Base-by-base conservation (phyloP, 1,284 basidiomycete species). In the Leccinum huronense region DNA sequence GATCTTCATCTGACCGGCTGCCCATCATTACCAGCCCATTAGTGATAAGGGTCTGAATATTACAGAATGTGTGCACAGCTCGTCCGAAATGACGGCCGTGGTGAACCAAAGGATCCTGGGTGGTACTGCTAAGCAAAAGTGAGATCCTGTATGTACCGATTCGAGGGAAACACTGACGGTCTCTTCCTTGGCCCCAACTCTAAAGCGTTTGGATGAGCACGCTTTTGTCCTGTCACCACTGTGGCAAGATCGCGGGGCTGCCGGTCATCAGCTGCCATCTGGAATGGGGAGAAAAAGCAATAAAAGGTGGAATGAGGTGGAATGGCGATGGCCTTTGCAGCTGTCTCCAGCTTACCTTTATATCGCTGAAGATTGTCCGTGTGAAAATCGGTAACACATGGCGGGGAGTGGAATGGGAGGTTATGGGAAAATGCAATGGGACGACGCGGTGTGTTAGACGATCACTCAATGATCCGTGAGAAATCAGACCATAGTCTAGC, bases 171-270 rank as follows among this genome's bases (percentile, higher is more conserved):
- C 8, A 56, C 31, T 57, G 19, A 36, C 33, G 33, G 55, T 57
- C 55, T 57, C 55, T 57, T 57, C n/a, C 55, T 57, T 19, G 16
- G 33, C 33, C 55, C 55, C 19, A 57, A 57, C 19, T 56, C 55
- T 33, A 56, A n/a, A n/a, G 55, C 55, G 34, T 56, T 56, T 11
- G 33, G 55, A 56, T 56, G n/a, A 34, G 55, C 16, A 55, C 30
- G 27, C 33, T 56, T 56, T n/a, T 56, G 55, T 34, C 31, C 6
- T 14, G 38, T 40, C 38, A 14, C 38, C 38, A 40, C 55, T 7
- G 10, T 34, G 55, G 33, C 16, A 19, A 11, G 34, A n/a, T 56
- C 31, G 16, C 16, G 38, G 38, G 8, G 38, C 19, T 34, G 16
- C 33, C n/a, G 31, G 55, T 34, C 53, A 31, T 30, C n/a, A 30